phyloP scores from a whole-genome alignment of 176 grass and related monocot species.

The Saccharum spontaneum region DNA sequence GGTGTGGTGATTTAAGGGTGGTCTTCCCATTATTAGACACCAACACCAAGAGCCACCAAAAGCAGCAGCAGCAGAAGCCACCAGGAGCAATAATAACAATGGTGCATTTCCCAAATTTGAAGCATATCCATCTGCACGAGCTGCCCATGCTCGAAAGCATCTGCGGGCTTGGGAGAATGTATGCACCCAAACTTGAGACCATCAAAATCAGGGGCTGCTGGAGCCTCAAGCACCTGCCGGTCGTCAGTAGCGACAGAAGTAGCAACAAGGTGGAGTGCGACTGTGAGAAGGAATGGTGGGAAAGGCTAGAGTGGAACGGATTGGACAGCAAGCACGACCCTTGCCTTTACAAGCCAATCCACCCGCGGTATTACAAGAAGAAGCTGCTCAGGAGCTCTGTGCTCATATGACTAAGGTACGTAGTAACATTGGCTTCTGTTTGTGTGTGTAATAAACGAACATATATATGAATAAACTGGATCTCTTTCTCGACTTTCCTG shows the following conservation, averaged over 20 bases:
- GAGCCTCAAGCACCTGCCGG: constrained; percentile 14
- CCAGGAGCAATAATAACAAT: background rate
- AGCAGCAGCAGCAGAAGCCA: background rate
- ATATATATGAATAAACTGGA: too few species aligned
- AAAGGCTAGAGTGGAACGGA: background rate
- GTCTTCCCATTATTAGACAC: background rate
- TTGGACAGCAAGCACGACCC: background rate
- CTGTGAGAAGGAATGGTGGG: constrained; percentile 15
- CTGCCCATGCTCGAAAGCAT: constrained; percentile 21
- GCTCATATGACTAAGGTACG: background rate
- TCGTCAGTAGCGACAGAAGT: rapidly evolving
- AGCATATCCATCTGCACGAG: background rate
- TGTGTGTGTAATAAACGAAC: too few species aligned
- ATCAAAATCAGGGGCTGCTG: constrained; percentile 33
- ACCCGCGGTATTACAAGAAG: constrained; percentile 3
- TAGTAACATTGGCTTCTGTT: too few species aligned
- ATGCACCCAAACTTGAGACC: background rate
- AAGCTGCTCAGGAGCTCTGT: background rate
- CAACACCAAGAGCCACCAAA: background rate
- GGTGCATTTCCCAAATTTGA: background rate
- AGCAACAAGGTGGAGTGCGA: background rate
- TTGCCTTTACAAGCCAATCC: background rate
- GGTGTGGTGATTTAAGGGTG: background rate
- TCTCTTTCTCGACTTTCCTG: too few species aligned
- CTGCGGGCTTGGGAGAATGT: background rate